A percentile compares a stretch with the other conserved stretches of the same genome.
Evolutionary conservation across 768 basidiomycete genomes (phyloP).

Genomic region (Symmetrospora coprosmae): DNA sequence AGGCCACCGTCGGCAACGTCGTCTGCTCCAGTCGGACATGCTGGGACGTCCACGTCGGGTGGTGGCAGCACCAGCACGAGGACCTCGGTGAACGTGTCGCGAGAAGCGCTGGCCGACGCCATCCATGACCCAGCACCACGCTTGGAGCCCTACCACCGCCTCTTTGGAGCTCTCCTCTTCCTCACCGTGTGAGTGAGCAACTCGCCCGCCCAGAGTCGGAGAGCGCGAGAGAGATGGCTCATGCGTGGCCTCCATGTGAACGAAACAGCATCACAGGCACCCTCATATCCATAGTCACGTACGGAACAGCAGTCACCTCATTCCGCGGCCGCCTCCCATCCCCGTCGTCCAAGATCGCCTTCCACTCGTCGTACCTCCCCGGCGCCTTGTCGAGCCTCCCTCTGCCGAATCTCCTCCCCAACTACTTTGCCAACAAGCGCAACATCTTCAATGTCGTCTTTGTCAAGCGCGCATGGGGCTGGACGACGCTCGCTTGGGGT

Average conservation of each 20-base stretch:
- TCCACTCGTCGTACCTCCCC: constrained; percentile 1
- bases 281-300: constrained; percentile 15
- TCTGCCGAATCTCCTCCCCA: constrained; percentile 32
- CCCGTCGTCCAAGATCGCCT: neutral
- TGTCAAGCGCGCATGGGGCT: constrained; percentile 82
- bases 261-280: constrained; percentile 21
- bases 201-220: neutral
- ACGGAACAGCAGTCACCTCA: constrained; percentile 22
- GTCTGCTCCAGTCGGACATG: too few relatives aligned
- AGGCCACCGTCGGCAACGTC: too few relatives aligned
- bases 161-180: neutral
- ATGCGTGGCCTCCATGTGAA: too few relatives aligned
- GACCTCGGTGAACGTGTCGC: too few relatives aligned
- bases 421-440: constrained; percentile 55
- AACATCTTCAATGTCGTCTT: constrained; percentile 72
- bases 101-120: too few relatives aligned
- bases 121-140: neutral
- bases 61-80: too few relatives aligned
- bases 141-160: constrained; percentile 8
- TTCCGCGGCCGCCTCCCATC: constrained; percentile 30
- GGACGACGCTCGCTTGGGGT: constrained; percentile 48
- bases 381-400: constrained; percentile 2
- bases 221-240: too few relatives aligned
- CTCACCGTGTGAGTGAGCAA: constrained; percentile 5
- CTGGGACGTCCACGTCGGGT: too few relatives aligned